Base-by-base conservation (phyloP, 2,329 filamentous ascomycete species). In the Tolypocladium tropicale region DNA sequence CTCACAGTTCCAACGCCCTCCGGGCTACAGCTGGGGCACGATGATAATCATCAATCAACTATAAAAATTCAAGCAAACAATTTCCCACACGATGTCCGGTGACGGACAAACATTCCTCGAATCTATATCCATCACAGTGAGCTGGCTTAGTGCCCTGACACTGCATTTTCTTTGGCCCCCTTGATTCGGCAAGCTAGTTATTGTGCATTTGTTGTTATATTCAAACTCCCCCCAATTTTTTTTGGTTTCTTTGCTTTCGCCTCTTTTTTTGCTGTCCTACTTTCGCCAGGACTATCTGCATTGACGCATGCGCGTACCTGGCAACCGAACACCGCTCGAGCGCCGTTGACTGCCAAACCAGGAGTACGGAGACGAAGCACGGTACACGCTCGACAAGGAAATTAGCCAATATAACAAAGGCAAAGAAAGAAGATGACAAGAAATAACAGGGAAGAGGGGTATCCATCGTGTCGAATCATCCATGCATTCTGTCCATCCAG, bases 401-500 rank as follows among this genome's bases (percentile, higher is more conserved):
- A 57, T 53, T 53, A 54, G 34, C 59, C 59, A 59, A 59, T 61
- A 52, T 48, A 56, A 57, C 56, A 60, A 61, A 59, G 55, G 30
- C 51, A 60, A 62, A 57, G 60, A 62, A 46, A 52, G 59, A 43
- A 57, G 58, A 59, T 57, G 30, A 56, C 48, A 54, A 55, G 63
- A 55, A 64, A 64, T 65, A 67, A 63, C 59, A 65, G 61, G 63
- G 65, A 62, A 64, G 62, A 65, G 66, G 72, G 72, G 72, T 74
- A 75, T 75, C 72, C 73, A 67, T 75, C 72, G 63, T 73, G 64
- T 70, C 67, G 66, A 70, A 68, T 74, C 72, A 65, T 74, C 69
- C 72, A 74, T 72, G 63, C 72, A 72, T 73, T 74, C 71, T 72
- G 67, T 65, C 69, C 69, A 63, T 71, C 64, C 67, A 62, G 63